Base-by-base conservation (phyloP, 2,329 filamentous ascomycete genomes). In the Phaeoacremonium minimum region DNA sequence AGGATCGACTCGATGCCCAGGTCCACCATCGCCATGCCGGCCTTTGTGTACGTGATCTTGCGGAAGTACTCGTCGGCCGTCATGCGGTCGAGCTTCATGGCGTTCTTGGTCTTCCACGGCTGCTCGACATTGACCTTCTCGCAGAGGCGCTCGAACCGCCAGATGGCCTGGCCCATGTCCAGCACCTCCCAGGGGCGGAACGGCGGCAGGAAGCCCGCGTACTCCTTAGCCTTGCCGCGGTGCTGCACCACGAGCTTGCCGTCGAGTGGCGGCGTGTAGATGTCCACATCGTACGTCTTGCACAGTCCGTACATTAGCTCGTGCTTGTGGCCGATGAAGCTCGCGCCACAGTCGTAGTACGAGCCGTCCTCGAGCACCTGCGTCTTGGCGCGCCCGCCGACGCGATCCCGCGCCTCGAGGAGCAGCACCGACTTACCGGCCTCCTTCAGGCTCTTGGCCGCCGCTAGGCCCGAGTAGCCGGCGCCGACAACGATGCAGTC, bases 291-390 rank as follows among this genome's bases (percentile, higher is more conserved):
- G n/a, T n/a, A n/a, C n/a, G n/a, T n/a, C n/a, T n/a, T n/a, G n/a
- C n/a, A n/a, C n/a, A n/a, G n/a, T n/a, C n/a, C n/a, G n/a, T n/a
- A n/a, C n/a, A n/a, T n/a, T n/a, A n/a, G n/a, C n/a, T n/a, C n/a
- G 34, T 45, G 44, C 20, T 46, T 38, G 32, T 48, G 40, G 11
- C 46, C 48, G 13, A 43, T 28, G 14, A 50, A 43, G 8, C 48
- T 37, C 12, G 47, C 34, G 4, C 51, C 52, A 35, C 36, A 37
- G 32, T 46, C 40, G 38, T 43, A 49, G 22, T 45, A 45, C n/a
- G n/a, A n/a, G n/a, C n/a, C n/a, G n/a, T n/a, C n/a, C n/a, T n/a
- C n/a, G n/a, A n/a, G n/a, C n/a, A n/a, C n/a, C n/a, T n/a, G n/a
- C 11, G 41, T 46, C 22, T 34, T 37, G 7, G 33, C 37, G 14